Percentiles rank a stretch among this genome's conserved stretches.
Evolutionary conservation across 768 basidiomycete genomes (phyloP).

Genomic region (Cubamyces sp.): DNA sequence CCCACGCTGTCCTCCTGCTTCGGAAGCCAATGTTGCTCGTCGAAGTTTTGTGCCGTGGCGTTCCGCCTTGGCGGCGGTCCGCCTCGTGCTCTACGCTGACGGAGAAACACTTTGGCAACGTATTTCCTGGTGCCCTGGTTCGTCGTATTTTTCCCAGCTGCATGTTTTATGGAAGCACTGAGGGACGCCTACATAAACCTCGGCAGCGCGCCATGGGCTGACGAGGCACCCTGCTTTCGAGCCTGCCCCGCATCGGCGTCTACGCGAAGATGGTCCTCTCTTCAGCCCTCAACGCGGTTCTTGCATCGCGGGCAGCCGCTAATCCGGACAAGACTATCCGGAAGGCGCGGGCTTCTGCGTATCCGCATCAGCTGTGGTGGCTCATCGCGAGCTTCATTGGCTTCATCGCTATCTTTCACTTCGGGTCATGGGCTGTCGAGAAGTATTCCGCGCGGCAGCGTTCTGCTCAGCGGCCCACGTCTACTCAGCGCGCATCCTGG

Average conservation of each 20-base stretch:
- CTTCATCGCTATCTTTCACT: conserved; percentile 43
- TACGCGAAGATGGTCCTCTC: conserved; percentile 1
- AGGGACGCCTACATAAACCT: not conserved
- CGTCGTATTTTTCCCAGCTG: conserved; percentile 8
- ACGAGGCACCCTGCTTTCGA: not conserved
- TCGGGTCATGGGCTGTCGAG: conserved; percentile 27
- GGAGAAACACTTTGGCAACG: conserved; percentile 1
- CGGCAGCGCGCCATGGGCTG: not conserved
- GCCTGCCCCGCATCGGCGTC: not conserved
- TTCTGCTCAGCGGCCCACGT: not conserved
- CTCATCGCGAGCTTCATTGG: conserved; percentile 47
- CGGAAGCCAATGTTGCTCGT: conserved; percentile 1
- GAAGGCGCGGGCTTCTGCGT: conserved; percentile 22
- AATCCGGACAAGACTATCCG: conserved; percentile 19
- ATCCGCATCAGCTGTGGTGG: conserved; percentile 49
- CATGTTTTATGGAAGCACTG: too few species aligned
- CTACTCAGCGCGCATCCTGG: conserved; percentile 18
- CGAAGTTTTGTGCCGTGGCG: not conserved
- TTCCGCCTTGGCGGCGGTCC: not conserved
- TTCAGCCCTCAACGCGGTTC: not conserved
- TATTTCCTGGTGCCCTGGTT: not conserved
- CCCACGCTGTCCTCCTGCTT: not conserved
- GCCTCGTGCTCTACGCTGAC: not conserved
- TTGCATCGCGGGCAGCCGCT: conserved; percentile 1
- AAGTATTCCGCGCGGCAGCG: conserved; percentile 4